phyloP scores from a whole-genome alignment of 768 basidiomycete genomes.

The Termitomyces heimii region DNA sequence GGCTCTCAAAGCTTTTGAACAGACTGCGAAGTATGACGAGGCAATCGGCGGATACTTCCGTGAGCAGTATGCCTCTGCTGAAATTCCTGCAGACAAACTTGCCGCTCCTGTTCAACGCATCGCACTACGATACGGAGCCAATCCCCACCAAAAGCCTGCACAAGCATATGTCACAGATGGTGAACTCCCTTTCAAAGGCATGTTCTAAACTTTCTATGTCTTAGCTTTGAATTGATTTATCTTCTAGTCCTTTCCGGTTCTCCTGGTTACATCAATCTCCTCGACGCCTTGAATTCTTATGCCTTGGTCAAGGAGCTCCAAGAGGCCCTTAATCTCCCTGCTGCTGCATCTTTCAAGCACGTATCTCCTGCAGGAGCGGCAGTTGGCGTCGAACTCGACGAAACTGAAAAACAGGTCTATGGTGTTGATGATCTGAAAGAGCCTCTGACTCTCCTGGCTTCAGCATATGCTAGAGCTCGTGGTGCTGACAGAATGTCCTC shows the following conservation, averaged over 20 bases:
- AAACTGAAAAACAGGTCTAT: conserved; percentile 88
- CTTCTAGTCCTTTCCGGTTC: conserved; percentile 79
- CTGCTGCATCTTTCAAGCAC: conserved; percentile 99
- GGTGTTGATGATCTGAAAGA: conserved; percentile 95
- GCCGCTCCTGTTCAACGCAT: conserved; percentile 77
- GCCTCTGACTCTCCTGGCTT: conserved; percentile 80
- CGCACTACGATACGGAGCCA: conserved; percentile 89
- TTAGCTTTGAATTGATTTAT: background rate
- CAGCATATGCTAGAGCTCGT: conserved; percentile 93
- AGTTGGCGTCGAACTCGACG: conserved; percentile 78
- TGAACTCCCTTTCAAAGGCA: conserved; percentile 91
- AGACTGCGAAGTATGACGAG: conserved; percentile 91
- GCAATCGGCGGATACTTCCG: conserved; percentile 97
- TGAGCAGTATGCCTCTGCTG: conserved; percentile 89
- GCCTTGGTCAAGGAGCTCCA: conserved; percentile 93
- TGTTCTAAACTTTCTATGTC: background rate
- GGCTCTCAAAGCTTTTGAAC: conserved; percentile 96
- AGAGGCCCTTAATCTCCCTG: conserved; percentile 81
- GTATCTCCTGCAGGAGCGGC: conserved; percentile 98
- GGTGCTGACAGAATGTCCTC: conserved; percentile 99
- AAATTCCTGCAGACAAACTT: conserved; percentile 52
- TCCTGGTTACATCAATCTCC: conserved; percentile 96
- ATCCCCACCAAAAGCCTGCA: conserved; percentile 98
- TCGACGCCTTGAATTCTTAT: conserved; percentile 96
- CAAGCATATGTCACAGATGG: conserved; percentile 91